Conservation (phyloP, 2,329 filamentous ascomycete species). For the Penicillium sp. region DNA sequence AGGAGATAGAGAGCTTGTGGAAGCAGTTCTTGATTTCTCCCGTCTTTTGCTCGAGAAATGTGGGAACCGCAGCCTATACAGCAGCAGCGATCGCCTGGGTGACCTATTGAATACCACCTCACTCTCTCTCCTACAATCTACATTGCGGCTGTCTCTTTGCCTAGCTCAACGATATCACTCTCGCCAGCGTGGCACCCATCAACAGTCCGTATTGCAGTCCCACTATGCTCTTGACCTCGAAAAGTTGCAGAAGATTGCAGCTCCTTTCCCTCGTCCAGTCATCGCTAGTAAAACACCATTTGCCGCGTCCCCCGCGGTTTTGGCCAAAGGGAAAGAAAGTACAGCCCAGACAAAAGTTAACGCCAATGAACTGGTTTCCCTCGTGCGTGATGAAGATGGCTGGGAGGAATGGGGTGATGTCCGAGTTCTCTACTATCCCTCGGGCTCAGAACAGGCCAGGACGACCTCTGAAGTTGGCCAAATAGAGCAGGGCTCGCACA, state of each 20-base stretch:
- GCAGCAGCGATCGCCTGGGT: conserved; percentile 85
- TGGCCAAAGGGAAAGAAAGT: conserved; percentile 76
- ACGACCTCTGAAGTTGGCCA: conserved; percentile 28
- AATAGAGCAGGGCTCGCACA: conserved; percentile 39
- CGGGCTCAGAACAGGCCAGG: conserved; percentile 33
- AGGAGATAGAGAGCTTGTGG: conserved; percentile 76
- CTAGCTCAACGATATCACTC: conserved; percentile 91
- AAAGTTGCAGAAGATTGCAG: conserved; percentile 76
- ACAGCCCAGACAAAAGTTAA: conserved; percentile 54
- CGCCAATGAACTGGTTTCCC: conserved; percentile 77
- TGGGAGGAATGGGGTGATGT: conserved; percentile 82
- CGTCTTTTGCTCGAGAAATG: conserved; percentile 88
- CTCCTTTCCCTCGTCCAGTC: conserved; percentile 74
- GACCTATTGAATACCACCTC: conserved; percentile 86
- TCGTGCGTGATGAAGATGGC: conserved; percentile 58
- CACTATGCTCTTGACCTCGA: conserved; percentile 76
- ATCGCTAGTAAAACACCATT: conserved; percentile 52
- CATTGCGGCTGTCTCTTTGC: conserved; percentile 77
- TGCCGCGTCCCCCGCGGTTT: conserved; percentile 50
- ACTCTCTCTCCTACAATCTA: conserved; percentile 70
- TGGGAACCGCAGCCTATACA: conserved; percentile 93
- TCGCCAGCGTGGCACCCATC: conserved; percentile 72
- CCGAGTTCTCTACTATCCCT: conserved; percentile 72
- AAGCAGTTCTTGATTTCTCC: conserved; percentile 80
- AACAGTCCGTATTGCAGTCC: conserved; percentile 71